These are phyloP conservation scores for Grosmannia serpens DNA, from an alignment of 2,329 filamentous ascomycete genomes.

Conservation along the genomic window DNA sequence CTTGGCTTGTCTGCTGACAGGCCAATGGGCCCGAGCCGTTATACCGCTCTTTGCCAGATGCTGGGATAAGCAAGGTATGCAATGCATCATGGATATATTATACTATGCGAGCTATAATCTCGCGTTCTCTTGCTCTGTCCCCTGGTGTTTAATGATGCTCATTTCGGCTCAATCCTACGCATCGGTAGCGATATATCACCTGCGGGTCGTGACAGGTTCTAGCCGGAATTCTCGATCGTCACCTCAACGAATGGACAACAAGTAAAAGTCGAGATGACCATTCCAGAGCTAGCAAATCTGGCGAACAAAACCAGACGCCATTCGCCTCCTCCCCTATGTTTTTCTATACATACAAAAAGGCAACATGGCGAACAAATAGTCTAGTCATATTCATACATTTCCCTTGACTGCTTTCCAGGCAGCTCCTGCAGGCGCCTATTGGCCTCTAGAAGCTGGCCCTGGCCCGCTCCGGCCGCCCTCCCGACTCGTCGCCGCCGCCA, in stretches of 20 bases:
- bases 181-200: no score
- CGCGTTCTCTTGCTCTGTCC: no score
- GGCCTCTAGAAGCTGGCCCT: neutral
- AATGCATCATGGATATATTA: no score
- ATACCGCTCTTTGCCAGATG: no score
- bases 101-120: no score
- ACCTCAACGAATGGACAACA: neutral
- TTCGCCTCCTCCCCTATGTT: neutral
- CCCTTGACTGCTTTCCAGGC: neutral
- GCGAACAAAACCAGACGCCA: neutral
- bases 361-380: neutral
- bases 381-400: neutral
- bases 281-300: neutral
- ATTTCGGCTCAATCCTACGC: no score
- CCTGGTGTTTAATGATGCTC: no score
- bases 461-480: neutral
- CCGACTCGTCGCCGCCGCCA: neutral
- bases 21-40: no score
- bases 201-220: no score
- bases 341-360: neutral
- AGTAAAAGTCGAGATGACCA: neutral
- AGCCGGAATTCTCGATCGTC: no score
- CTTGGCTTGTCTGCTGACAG: no score
- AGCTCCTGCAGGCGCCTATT: neutral
- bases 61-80: no score